Base-by-base conservation (phyloP, 768 basidiomycete species). In the Rhizopogon sp. region DNA sequence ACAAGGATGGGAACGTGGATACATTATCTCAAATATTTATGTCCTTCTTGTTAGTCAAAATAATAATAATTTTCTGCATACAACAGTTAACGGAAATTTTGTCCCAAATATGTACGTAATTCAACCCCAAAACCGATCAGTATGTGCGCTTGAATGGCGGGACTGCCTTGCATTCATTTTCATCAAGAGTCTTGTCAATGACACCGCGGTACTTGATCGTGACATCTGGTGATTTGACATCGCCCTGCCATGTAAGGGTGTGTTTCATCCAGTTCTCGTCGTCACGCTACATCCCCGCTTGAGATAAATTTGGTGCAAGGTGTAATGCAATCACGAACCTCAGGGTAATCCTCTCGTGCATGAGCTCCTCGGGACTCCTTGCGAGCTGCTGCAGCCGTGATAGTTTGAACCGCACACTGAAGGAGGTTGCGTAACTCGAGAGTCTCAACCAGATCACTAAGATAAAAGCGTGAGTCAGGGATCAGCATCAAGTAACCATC, bases 311-410 rank as follows among this genome's bases (percentile, higher is more conserved):
- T 9, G 56, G 10, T 37, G 31, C 16, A 8, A 47, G 16, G 1
- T 3, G 17, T 9, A 44, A 11, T 22, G 41, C 39, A 29, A 54
- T 50, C 39, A 73, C 80, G 50, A 56, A 91, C 90, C 25, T 99
- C 95, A n/a, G 93, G 86, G 79, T 73, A 98, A 71, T 99, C 97
- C 73, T 98, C 97, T 63, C 97, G 93, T 47, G 97, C 97, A 67
- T 99, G 97, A 39, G 97, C 97, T 70, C 97, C 97, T 70, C 97
- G 92, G 44, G 93, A 96, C 70, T 98, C 97, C 76, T 94, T 92
- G 64, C 96, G 89, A 52, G 93, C 93, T 51, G 90, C 90, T 17
- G 92, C 93, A 46, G 90, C 85, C 10, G 86, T 87, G 66, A 98
- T 94, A 53, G 97, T 98, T 74, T 98, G 96, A 57, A 94, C 83